These are phyloP conservation scores for Exophiala aquamarina DNA, from an alignment of 2,329 filamentous ascomycete genomes.

Conservation along the genomic window DNA sequence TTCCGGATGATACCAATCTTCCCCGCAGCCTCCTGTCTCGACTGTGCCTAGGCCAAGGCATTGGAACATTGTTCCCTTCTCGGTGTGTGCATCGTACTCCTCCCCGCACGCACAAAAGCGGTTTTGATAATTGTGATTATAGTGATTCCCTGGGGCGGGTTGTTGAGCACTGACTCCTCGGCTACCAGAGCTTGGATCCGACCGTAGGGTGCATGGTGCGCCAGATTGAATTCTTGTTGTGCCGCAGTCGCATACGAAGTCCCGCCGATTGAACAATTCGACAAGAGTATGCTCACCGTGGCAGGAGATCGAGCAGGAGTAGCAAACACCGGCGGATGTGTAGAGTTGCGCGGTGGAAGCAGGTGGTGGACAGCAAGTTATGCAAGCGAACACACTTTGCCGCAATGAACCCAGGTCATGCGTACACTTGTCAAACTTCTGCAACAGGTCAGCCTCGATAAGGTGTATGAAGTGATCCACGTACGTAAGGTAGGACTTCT, in stretches of 20 bases:
- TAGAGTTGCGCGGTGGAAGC: constrained; percentile 61
- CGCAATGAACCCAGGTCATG: constrained; percentile 83
- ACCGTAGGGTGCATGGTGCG: constrained; percentile 73
- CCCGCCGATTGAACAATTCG: constrained; percentile 91
- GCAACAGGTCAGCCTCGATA: constrained; percentile 19
- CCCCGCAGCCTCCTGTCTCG: constrained; percentile 85
- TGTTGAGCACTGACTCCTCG: constrained; percentile 80
- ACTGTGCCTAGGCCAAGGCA: constrained; percentile 80
- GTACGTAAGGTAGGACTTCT: constrained; percentile 88
- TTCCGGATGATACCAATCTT: constrained; percentile 97
- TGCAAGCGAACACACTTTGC: constrained; percentile 85
- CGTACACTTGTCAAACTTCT: constrained; percentile 94
- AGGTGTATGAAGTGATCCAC: constrained; percentile 28
- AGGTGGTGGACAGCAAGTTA: constrained; percentile 88
- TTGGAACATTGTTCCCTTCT: constrained; percentile 98
- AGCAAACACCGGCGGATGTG: constrained; percentile 82
- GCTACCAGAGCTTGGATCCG: constrained; percentile 69
- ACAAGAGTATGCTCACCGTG: constrained; percentile 94
- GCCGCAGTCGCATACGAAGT: constrained; percentile 96
- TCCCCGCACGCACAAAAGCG: constrained; percentile 86
- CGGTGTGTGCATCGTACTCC: constrained; percentile 81
- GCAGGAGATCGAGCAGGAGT: constrained; percentile 93
- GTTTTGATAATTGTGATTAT: constrained; percentile 95
- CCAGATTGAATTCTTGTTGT: constrained; percentile 73
- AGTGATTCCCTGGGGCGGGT: constrained; percentile 72